Conservation (phyloP, 176 grass and related monocot species). For the Oryza punctata region DNA sequence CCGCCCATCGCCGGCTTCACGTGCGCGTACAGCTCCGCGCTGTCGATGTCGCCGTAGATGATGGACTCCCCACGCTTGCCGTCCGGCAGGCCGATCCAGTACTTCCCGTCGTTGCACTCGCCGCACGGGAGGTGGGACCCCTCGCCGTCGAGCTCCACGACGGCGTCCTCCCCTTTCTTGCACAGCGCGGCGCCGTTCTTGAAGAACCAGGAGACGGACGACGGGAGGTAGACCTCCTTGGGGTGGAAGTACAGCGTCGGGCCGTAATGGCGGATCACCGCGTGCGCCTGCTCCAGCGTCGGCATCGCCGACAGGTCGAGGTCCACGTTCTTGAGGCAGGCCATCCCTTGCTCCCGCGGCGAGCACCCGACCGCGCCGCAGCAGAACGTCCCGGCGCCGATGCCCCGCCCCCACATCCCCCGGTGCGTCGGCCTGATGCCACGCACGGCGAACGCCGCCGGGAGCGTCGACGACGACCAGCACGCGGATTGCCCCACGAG, state of each 20-base stretch:
- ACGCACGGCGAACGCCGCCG: slow-evolving; percentile 52
- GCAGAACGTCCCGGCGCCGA: slow-evolving; percentile 72
- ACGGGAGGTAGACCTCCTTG: slow-evolving; percentile 80
- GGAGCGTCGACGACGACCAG: not conserved
- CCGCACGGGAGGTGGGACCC: slow-evolving; percentile 65
- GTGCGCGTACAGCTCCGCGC: slow-evolving; percentile 68
- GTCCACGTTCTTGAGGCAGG: slow-evolving; percentile 73
- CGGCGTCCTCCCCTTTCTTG: slow-evolving; percentile 31
- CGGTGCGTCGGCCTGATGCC: slow-evolving; percentile 56
- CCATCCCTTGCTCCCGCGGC: slow-evolving; percentile 33
- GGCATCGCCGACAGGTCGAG: slow-evolving; percentile 81
- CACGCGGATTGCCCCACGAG: slow-evolving; percentile 16
- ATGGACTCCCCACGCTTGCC: slow-evolving; percentile 31
- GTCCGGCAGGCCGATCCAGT: slow-evolving; percentile 66
- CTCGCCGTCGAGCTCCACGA: slow-evolving; percentile 45
- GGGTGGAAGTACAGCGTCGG: slow-evolving; percentile 87
- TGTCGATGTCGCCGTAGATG: slow-evolving; percentile 51
- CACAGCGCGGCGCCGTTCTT: slow-evolving; percentile 70
- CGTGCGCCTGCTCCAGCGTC: slow-evolving; percentile 78
- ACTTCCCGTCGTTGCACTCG: slow-evolving; percentile 63
- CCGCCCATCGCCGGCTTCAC: slow-evolving; percentile 68
- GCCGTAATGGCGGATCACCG: slow-evolving; percentile 80
- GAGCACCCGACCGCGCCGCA: slow-evolving; percentile 49
- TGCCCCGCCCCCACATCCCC: slow-evolving; percentile 51
- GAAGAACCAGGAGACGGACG: slow-evolving; percentile 97